These are phyloP conservation scores for Nakaseomyces delphensis DNA, from an alignment of 1,139 yeast genomes.

Conservation along the genomic window DNA sequence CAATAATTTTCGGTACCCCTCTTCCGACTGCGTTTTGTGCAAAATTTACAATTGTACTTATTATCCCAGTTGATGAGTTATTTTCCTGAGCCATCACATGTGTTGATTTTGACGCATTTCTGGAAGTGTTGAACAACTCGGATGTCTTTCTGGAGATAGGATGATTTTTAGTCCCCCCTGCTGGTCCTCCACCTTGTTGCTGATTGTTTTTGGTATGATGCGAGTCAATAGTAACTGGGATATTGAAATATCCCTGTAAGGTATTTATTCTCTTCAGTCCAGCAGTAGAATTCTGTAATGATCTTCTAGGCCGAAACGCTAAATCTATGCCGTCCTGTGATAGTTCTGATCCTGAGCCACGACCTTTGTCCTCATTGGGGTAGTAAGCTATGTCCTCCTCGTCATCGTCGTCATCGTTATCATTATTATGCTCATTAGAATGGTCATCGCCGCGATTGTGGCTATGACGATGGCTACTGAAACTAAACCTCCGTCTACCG, in stretches of 20 bases:
- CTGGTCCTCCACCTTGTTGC: background rate
- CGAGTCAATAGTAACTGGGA: conserved; percentile 16
- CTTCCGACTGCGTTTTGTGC: conserved; percentile 22
- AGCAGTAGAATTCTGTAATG: conserved; percentile 20
- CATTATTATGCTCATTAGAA: background rate
- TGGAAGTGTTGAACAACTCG: conserved; percentile 1
- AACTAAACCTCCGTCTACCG: background rate
- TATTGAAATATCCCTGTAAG: conserved; percentile 16
- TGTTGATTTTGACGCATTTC: conserved; percentile 2
- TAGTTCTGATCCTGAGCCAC: background rate
- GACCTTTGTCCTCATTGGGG: conserved; percentile 1
- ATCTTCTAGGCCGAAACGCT: conserved; percentile 16
- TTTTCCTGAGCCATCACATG: background rate
- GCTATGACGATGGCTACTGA: background rate
- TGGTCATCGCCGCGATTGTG: background rate
- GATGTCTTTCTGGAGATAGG: conserved; percentile 2
- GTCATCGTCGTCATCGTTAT: conserved; percentile 6
- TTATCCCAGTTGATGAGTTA: conserved; percentile 13
- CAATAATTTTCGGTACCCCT: conserved; percentile 16
- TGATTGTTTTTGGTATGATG: conserved; percentile 5
- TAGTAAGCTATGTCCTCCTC: conserved; percentile 7
- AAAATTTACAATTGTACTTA: conserved; percentile 18
- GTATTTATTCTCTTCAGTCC: conserved; percentile 17
- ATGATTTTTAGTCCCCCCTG: background rate
- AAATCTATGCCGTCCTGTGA: conserved; percentile 10